Base-by-base conservation (phyloP, 108 stramenopile species). In the Nitzschia inconspicua region DNA sequence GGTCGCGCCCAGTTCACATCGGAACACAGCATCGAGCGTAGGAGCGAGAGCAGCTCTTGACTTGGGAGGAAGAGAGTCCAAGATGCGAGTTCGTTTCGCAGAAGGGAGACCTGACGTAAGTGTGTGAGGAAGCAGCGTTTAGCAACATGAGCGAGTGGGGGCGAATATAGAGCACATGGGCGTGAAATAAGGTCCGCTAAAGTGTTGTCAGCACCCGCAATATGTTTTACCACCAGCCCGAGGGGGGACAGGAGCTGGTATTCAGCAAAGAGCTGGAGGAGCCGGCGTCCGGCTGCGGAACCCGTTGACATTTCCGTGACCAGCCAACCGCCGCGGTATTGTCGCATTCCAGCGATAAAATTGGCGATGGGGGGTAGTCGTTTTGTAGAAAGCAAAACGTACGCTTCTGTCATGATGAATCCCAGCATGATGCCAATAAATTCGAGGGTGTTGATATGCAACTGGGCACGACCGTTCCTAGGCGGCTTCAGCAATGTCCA, bases 181-280 rank as follows among this genome's bases (percentile, higher is more conserved):
- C 55, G 55, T 20, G 55, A 56, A 39, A 56, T 35, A 39, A 20
- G 9, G 39, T 56, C 55, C 18, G 36, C 35, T 7, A 37, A 14
- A 20, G 10, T 10, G 36, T 56, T 56, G 8, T 35, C 10, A 10
- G 16, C 36, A 18, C 55, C 55, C 10, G 34, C 16, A 14, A 35
- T 6, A 35, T 39, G 36, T 36, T 56, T 36, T 6, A 8, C 10
- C 7, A 18, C 9, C 9, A 19, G 6, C 6, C 11, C 18, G 16
- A 56, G 8, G 1, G n/a, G 11, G 55, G 35, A 14, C 13, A 18
- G 16, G 18, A n/a, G 14, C 9, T 10, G 19, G 19, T 19, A 20
- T 18, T 47, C 46, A 18, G 46, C 46, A 47, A 10, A n/a, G 10
- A 20, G 19, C 19, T 18, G 46, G 19, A 19, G 13, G 10, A 18